phyloP scores from a whole-genome alignment of 2,329 filamentous ascomycete genomes.

The Aspergillus neotritici region DNA sequence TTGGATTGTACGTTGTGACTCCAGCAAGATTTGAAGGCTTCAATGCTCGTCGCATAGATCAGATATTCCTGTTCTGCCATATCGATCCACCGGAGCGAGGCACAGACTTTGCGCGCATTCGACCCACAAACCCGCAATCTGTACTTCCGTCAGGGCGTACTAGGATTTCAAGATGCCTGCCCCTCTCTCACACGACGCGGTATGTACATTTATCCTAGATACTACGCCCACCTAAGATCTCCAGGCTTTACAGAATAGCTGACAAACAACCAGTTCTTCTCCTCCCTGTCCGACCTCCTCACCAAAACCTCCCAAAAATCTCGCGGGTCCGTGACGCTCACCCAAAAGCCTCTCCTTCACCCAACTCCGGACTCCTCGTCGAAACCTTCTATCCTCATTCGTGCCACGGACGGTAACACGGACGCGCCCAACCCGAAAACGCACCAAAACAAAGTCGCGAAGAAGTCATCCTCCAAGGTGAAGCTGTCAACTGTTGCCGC shows the following conservation, averaged over 20 bases:
- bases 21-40: too few species aligned
- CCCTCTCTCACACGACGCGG: conserved; percentile 40
- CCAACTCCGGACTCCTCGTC: conserved; percentile 53
- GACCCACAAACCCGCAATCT: background rate
- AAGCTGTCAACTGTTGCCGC: conserved; percentile 81
- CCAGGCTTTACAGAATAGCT: background rate
- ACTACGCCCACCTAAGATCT: background rate
- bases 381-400: conserved; percentile 69
- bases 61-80: background rate
- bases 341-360: conserved; percentile 36
- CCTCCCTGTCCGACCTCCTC: conserved; percentile 36
- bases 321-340: conserved; percentile 42
- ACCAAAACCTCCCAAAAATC: conserved; percentile 33
- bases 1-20: too few species aligned
- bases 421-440: conserved; percentile 37
- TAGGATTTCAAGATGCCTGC: conserved; percentile 24
- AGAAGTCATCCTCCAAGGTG: conserved; percentile 54
- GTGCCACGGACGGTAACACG: conserved; percentile 75
- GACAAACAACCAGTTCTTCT: conserved; percentile 36
- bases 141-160: background rate
- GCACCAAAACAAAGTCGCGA: conserved; percentile 24
- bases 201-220: conserved; percentile 14
- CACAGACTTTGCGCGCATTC: background rate
- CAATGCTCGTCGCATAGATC: too few species aligned
- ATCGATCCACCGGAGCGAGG: too few species aligned